Evolutionary conservation across 495 filamentous ascomycete species (phyloP).

Genomic region (Penicillium dipodomyicola): DNA sequence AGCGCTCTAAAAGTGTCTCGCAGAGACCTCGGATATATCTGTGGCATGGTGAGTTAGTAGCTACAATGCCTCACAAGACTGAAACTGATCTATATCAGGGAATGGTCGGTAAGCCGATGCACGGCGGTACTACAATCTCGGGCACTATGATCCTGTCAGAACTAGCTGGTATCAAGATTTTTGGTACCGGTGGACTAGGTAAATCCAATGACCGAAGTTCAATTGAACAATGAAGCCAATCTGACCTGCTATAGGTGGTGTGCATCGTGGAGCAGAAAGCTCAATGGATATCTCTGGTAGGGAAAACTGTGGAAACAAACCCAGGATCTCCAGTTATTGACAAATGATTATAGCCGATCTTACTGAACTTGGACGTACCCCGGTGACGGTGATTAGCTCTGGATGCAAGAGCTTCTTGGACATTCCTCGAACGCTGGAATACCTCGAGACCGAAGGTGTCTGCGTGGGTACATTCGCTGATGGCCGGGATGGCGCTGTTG

Average conservation of each 20-base stretch:
- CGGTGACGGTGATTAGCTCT: conserved; percentile 82
- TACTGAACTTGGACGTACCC: conserved; percentile 89
- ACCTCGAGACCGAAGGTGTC: conserved; percentile 89
- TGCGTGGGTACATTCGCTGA: conserved; percentile 86
- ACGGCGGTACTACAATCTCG: conserved; percentile 90
- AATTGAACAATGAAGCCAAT: neutral
- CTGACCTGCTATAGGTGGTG: conserved; percentile 61
- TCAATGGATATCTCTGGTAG: conserved; percentile 81
- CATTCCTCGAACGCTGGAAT: conserved; percentile 86
- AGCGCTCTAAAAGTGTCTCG: conserved; percentile 77
- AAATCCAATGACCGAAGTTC: neutral
- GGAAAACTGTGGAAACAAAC: neutral
- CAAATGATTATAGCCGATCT: conserved; percentile 62
- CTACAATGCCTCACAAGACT: neutral
- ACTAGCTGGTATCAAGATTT: conserved; percentile 85
- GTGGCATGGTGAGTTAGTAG: conserved; percentile 65
- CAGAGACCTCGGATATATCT: conserved; percentile 77
- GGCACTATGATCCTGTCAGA: conserved; percentile 89
- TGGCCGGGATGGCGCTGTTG: conserved; percentile 61
- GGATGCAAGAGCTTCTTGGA: conserved; percentile 97
- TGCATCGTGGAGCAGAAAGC: conserved; percentile 84
- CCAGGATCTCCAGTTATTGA: neutral
- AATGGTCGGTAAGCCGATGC: conserved; percentile 59
- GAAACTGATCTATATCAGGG: conserved; percentile 45
- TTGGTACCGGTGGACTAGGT: conserved; percentile 74